Percentiles rank a stretch among this genome's conserved stretches.
These are phyloP conservation scores for Mediolabrus comicus DNA, from an alignment of 108 stramenopile species.

Conservation along the genomic window DNA sequence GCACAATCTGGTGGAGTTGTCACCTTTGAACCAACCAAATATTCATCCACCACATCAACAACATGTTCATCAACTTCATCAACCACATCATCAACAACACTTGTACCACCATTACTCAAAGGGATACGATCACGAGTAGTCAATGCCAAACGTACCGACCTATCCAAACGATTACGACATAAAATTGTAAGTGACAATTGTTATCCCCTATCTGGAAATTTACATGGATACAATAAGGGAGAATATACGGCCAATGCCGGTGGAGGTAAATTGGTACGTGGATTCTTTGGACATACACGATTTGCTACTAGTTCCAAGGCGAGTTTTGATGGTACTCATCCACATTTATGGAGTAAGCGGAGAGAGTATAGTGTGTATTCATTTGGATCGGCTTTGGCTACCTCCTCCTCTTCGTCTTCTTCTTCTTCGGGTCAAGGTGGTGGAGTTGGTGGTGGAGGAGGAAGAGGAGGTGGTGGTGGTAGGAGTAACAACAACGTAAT, in stretches of 20 bases:
- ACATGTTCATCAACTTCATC: neutral
- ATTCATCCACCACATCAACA: constrained; percentile 1
- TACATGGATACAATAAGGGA: constrained; percentile 29
- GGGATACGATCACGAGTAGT: constrained; percentile 75
- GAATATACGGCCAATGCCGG: constrained; percentile 18
- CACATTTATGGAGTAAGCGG: constrained; percentile 63
- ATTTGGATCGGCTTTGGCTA: constrained; percentile 1
- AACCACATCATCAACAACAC: constrained; percentile 3
- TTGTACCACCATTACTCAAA: constrained; percentile 17
- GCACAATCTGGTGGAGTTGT: constrained; percentile 84
- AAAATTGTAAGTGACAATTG: constrained; percentile 45
- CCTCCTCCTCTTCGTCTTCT: neutral
- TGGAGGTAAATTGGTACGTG: constrained; percentile 23
- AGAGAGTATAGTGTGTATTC: constrained; percentile 19
- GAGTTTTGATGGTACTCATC: constrained; percentile 64
- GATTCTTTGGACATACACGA: constrained; percentile 72
- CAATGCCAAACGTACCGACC: constrained; percentile 76
- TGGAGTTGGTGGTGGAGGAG: neutral
- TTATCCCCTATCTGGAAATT: constrained; percentile 13
- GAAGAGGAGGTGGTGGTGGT: neutral
- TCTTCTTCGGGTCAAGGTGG: neutral
- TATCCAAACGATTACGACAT: constrained; percentile 52
- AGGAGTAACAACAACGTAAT: neutral
- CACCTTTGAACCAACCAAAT: constrained; percentile 41
- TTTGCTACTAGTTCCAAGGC: constrained; percentile 54